Evolutionary conservation across 352 stramenopile genomes (phyloP).

Genomic region (Thraustotheca clavata): DNA sequence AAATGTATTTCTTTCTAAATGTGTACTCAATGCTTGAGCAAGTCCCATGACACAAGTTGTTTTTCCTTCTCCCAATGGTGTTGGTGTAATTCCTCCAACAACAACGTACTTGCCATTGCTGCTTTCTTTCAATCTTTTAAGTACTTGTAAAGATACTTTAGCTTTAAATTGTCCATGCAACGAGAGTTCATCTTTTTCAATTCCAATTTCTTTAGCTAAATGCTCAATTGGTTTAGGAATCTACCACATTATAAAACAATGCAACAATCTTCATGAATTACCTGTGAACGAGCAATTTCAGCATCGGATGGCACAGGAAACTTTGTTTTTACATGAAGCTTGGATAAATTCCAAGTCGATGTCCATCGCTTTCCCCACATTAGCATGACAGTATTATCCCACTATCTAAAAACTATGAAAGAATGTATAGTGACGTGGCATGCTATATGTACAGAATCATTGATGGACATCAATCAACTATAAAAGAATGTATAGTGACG

Average conservation of each 20-base stretch:
- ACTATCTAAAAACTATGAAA: too few relatives aligned
- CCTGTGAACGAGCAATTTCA: slow-evolving; percentile 7
- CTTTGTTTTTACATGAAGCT: not conserved
- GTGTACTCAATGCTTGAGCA: slow-evolving; percentile 90
- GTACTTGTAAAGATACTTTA: slow-evolving; percentile 89
- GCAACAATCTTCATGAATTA: not conserved
- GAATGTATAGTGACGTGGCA: too few relatives aligned
- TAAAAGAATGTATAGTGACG: too few relatives aligned
- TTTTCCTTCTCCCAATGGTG: slow-evolving; percentile 96
- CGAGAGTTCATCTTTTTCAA: slow-evolving; percentile 65
- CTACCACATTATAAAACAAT: not conserved
- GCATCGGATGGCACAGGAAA: not conserved
- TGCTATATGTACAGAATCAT: too few relatives aligned
- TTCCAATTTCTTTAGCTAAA: slow-evolving; percentile 30
- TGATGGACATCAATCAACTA: too few relatives aligned
- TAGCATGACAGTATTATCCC: too few relatives aligned
- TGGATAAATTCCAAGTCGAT: not conserved
- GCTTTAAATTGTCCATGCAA: slow-evolving; percentile 87
- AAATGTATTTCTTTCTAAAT: slow-evolving; percentile 91
- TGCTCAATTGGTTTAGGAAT: slow-evolving; percentile 33
- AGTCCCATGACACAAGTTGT: slow-evolving; percentile 95
- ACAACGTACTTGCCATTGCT: slow-evolving; percentile 97
- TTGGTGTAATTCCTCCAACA: slow-evolving; percentile 96
- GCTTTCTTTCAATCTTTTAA: slow-evolving; percentile 77
- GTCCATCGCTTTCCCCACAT: too few relatives aligned